Evolutionary conservation across 2,329 filamentous ascomycete genomes (phyloP).

Genomic region (Ramularia collo-cygni): DNA sequence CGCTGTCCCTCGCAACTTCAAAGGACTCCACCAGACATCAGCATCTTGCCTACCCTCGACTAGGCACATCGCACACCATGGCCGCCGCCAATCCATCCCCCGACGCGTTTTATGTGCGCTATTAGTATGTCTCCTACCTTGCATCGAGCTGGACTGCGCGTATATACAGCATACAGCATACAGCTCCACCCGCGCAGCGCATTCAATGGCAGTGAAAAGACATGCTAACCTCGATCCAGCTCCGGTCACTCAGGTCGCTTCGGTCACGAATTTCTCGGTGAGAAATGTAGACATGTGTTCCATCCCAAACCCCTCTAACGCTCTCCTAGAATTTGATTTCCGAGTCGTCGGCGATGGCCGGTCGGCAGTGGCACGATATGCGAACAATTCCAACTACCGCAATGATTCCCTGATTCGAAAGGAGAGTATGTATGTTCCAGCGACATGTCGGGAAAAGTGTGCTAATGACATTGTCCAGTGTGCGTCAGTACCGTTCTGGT

Average conservation of each 20-base stretch:
- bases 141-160: no score
- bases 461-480: conserved; percentile 52
- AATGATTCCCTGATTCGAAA: conserved; percentile 98
- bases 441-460: not conserved
- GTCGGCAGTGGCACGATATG: conserved; percentile 90
- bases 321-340: conserved; percentile 79
- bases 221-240: conserved; percentile 44
- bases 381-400: conserved; percentile 98
- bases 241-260: conserved; percentile 96
- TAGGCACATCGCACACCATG: no score
- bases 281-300: conserved; percentile 14
- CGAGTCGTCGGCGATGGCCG: conserved; percentile 85
- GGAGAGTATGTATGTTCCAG: conserved; percentile 68
- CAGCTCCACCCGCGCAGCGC: no score
- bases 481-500: conserved; percentile 88
- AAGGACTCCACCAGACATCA: no score
- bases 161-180: no score
- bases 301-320: conserved; percentile 16
- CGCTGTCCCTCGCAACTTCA: no score
- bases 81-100: conserved; percentile 18
- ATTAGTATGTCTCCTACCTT: conserved; percentile 80
- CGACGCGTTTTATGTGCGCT: conserved; percentile 91
- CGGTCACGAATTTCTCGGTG: conserved; percentile 95
- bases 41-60: no score
- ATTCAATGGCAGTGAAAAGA: no score